Evolutionary conservation across 2,329 filamentous ascomycete genomes (phyloP).

Genomic region (Verticillium longisporum): DNA sequence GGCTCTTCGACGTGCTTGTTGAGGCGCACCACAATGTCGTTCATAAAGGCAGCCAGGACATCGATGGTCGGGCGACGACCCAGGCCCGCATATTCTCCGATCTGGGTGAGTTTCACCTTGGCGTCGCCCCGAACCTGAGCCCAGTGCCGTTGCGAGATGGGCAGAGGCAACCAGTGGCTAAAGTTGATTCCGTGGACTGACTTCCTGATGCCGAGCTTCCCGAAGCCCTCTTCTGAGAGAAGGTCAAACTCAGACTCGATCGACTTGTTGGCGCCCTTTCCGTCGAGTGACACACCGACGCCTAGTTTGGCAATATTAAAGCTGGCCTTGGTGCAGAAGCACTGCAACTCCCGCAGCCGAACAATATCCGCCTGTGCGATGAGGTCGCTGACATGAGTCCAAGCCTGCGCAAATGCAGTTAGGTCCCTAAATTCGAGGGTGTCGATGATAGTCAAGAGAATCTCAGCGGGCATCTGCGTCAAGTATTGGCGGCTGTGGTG

Average conservation of each 20-base stretch:
- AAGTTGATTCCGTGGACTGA: constrained; percentile 36
- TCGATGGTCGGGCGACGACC: constrained; percentile 16
- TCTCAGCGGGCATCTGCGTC: constrained; percentile 27
- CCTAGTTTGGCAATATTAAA: constrained; percentile 31
- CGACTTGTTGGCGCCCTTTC: constrained; percentile 11
- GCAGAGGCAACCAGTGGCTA: constrained; percentile 36
- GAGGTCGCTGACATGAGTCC: constrained; percentile 24
- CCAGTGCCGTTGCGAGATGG: constrained; percentile 39
- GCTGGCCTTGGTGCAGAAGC: constrained; percentile 36
- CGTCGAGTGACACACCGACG: constrained; percentile 27
- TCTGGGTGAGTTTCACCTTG: constrained; percentile 12
- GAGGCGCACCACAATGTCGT: constrained; percentile 40
- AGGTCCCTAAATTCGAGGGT: constrained; percentile 28
- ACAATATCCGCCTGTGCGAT: constrained; percentile 27
- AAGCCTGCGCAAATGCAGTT: constrained; percentile 26
- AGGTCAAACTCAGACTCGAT: constrained; percentile 43
- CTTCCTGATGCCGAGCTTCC: constrained; percentile 22
- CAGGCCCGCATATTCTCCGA: neutral
- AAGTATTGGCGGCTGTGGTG: neutral
- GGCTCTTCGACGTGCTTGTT: constrained; percentile 20
- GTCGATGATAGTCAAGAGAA: constrained; percentile 27
- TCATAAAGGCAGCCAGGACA: constrained; percentile 42
- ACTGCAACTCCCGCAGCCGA: constrained; percentile 36
- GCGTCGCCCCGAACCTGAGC: constrained; percentile 15
- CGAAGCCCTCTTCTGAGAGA: constrained; percentile 33